Evolutionary conservation across 768 basidiomycete species (phyloP), one percentile per base, ranked within the genome.

Genomic region (Collybiopsis confluens): DNA sequence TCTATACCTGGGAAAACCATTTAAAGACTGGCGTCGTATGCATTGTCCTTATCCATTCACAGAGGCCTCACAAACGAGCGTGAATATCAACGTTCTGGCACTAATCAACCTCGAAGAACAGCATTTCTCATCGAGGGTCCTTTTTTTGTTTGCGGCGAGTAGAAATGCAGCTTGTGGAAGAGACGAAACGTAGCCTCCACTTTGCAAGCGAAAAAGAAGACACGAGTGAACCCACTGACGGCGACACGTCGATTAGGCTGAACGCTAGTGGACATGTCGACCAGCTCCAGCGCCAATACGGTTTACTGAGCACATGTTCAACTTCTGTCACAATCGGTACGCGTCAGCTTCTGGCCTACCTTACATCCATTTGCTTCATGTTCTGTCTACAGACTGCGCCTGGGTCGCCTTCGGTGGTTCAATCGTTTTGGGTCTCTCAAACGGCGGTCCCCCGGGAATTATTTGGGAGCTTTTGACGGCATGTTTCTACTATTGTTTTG

Each of bases 211-310:
- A 33, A 33, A 13, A 33, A 5, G 13, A 33, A 33, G 30, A 13
- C n/a, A 35, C 35, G 24, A 37, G 23, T 7, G 18, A 13, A 2
- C 9, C 8, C 16, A 13, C 30, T 13, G n/a, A n/a, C n/a, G n/a
- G 23, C 27, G 26, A 13, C 11, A 7, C 30, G 9, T 20, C 33
- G 24, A 50, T 20, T 30, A 54, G 54, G 46, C 37, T 55, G n/a
- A 58, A 58, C n/a, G 57, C 57, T 11, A 55, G 57, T 47, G 57
- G 57, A 16, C 57, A 58, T 37, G 40, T 58, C 13, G 57, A 58
- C 48, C 49, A 58, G 27, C 28, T 58, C 26, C 45, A 58, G 41
- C 45, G 57, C 41, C 57, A 58, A 42, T 58, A 58, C 24, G 37
- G 57, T 37, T 51, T 58, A 21, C 41, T 58, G 43, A 58, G 57